Conservation (phyloP, 345 rosid genomes). For the Syzygium jambos region DNA sequence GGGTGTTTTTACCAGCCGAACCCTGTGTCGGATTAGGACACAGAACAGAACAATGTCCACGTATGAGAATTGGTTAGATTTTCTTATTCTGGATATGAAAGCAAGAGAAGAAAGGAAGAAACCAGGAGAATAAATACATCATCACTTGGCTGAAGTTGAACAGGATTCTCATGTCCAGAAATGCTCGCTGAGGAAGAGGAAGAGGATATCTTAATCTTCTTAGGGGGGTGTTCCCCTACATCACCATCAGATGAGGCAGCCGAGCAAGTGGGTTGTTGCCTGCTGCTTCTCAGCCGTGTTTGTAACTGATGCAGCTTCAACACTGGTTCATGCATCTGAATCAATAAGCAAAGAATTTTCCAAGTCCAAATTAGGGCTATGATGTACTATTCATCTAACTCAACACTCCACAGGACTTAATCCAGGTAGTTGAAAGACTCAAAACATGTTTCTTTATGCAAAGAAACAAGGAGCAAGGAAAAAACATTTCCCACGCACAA, state of each 20-base stretch:
- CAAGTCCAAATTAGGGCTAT: neutral
- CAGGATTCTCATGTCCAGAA: neutral
- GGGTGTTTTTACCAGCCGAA: neutral
- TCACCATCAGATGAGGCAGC: neutral
- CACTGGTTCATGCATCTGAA: constrained; percentile 50
- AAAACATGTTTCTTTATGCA: neutral
- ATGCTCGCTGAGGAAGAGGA: neutral
- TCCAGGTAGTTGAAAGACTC: neutral
- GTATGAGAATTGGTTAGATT: neutral
- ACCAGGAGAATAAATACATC: neutral
- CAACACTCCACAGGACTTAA: neutral
- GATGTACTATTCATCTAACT: neutral
- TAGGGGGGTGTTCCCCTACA: neutral
- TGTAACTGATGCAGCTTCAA: constrained; percentile 17
- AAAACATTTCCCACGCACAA: neutral
- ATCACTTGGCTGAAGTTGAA: neutral
- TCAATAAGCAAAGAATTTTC: neutral
- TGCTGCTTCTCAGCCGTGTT: constrained; percentile 14
- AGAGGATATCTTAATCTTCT: neutral
- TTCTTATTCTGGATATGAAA: neutral
- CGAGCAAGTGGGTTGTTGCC: neutral
- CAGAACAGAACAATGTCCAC: neutral
- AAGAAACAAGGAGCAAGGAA: neutral
- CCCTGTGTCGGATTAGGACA: neutral
- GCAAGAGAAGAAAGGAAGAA: neutral